A percentile compares a stretch with the other conserved stretches of the same genome.
These are phyloP conservation scores for Talaromyces atroroseus DNA, from an alignment of 2,329 filamentous ascomycete species.

Conservation along the genomic window DNA sequence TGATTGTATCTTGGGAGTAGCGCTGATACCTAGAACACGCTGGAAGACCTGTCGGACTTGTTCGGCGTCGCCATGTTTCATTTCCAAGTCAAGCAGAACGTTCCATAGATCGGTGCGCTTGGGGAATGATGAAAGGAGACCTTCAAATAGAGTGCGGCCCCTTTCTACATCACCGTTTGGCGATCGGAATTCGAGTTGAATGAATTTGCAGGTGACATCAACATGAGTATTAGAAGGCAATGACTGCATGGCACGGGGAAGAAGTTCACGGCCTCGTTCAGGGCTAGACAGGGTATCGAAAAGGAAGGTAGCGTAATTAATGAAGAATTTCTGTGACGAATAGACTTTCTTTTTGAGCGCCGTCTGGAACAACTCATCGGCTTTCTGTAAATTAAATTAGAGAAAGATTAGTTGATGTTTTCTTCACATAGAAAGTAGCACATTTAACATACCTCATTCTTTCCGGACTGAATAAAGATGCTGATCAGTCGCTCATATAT, in stretches of 20 bases:
- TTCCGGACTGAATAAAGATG: constrained; percentile 90
- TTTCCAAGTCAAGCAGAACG: constrained; percentile 81
- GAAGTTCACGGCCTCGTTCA: constrained; percentile 69
- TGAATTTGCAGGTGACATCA: constrained; percentile 78
- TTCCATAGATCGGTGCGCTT: constrained; percentile 93
- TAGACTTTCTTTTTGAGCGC: constrained; percentile 84
- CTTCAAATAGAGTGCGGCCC: constrained; percentile 91
- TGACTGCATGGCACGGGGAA: constrained; percentile 78
- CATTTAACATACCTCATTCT: constrained; percentile 64
- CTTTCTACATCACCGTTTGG: constrained; percentile 78
- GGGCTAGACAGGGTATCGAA: constrained; percentile 66
- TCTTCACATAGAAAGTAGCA: background rate
- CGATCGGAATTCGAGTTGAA: constrained; percentile 83
- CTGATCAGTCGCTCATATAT: constrained; percentile 84
- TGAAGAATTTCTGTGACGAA: constrained; percentile 73
- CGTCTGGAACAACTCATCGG: constrained; percentile 77
- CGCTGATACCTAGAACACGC: constrained; percentile 55
- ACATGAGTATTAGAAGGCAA: constrained; percentile 66
- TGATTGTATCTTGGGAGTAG: constrained; percentile 10
- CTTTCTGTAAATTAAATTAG: constrained; percentile 55
- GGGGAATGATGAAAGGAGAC: constrained; percentile 73
- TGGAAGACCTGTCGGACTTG: constrained; percentile 76
- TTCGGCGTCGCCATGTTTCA: constrained; percentile 54
- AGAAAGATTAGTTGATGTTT: constrained; percentile 19
- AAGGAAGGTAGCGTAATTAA: constrained; percentile 92